Percentiles rank a stretch among this genome's conserved stretches.
phyloP scores from a whole-genome alignment of 345 rosid genomes.

The Stellera chamaejasme region DNA sequence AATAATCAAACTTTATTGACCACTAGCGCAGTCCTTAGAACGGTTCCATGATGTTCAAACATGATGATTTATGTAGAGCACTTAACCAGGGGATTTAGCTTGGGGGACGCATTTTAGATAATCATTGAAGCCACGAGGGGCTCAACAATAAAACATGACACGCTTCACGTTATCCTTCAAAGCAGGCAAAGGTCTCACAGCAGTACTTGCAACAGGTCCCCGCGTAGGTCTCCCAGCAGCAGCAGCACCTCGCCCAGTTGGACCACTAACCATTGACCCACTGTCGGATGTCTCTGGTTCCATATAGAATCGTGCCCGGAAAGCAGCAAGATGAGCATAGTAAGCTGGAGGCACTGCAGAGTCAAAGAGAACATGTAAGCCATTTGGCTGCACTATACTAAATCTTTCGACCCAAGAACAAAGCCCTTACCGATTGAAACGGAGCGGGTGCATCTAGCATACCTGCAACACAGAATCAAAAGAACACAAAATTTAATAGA shows the following conservation, averaged over 20 bases:
- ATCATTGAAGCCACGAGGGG: too few relatives aligned
- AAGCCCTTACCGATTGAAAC: conserved; percentile 77
- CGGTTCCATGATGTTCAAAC: too few relatives aligned
- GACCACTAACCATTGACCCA: conserved; percentile 85
- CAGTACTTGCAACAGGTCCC: conserved; percentile 47
- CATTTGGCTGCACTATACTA: not conserved
- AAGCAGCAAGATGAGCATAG: conserved; percentile 97
- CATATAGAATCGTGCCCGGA: conserved; percentile 96
- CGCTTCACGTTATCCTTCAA: conserved; percentile 94
- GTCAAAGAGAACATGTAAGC: not conserved
- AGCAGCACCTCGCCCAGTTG: conserved; percentile 41
- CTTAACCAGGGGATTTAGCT: too few relatives aligned
- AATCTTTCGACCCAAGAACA: not conserved
- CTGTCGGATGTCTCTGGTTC: conserved; percentile 98
- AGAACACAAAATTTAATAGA: not conserved
- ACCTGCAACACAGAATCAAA: conserved; percentile 30
- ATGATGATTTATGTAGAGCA: too few relatives aligned
- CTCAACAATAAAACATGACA: conserved; percentile 88
- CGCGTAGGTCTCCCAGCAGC: conserved; percentile 43
- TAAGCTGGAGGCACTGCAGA: conserved; percentile 90
- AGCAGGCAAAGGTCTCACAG: conserved; percentile 87
- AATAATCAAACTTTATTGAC: too few relatives aligned
- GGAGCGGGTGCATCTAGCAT: conserved; percentile 95
- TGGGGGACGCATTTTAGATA: too few relatives aligned
- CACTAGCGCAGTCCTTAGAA: too few relatives aligned